Percentiles rank a stretch among this genome's conserved stretches.
Evolutionary conservation across 495 filamentous ascomycete genomes (phyloP).

Genomic region (Chlorociboria aeruginascens): DNA sequence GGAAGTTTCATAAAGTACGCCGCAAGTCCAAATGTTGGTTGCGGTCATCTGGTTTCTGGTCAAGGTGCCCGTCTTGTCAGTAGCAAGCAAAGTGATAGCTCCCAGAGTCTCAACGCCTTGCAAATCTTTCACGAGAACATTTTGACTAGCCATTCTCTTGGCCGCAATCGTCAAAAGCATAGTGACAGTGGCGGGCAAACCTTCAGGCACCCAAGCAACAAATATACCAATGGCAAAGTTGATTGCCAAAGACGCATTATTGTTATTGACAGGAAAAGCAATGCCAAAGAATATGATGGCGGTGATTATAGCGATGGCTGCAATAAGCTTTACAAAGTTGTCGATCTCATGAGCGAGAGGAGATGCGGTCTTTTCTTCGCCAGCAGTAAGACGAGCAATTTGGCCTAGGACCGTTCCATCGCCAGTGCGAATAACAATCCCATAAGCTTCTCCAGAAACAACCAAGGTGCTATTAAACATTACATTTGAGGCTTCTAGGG

Average conservation of each 20-base stretch:
- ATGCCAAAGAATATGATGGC: conserved; percentile 20
- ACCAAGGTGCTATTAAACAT: conserved; percentile 19
- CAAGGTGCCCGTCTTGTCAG: conserved; percentile 50
- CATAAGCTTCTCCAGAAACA: conserved; percentile 22
- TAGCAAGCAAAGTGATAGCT: conserved; percentile 23
- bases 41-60: conserved; percentile 38
- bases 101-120: conserved; percentile 24
- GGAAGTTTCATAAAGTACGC: conserved; percentile 25
- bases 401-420: conserved; percentile 25
- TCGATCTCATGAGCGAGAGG: conserved; percentile 24
- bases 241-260: conserved; percentile 11
- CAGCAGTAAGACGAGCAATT: conserved; percentile 23
- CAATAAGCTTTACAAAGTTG: conserved; percentile 26
- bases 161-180: conserved; percentile 26
- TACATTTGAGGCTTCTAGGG: conserved; percentile 19
- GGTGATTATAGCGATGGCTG: conserved; percentile 17
- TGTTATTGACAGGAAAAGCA: conserved; percentile 21
- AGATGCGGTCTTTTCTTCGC: conserved; percentile 18
- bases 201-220: conserved; percentile 29
- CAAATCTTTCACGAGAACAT: conserved; percentile 25
- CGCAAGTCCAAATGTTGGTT: conserved; percentile 27
- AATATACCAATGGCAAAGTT: conserved; percentile 24
- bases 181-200: conserved; percentile 26
- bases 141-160: conserved; percentile 21
- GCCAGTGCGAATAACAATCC: conserved; percentile 26